Evolutionary conservation across 768 basidiomycete genomes (phyloP).

Genomic region (Pulveroboletus sp.): DNA sequence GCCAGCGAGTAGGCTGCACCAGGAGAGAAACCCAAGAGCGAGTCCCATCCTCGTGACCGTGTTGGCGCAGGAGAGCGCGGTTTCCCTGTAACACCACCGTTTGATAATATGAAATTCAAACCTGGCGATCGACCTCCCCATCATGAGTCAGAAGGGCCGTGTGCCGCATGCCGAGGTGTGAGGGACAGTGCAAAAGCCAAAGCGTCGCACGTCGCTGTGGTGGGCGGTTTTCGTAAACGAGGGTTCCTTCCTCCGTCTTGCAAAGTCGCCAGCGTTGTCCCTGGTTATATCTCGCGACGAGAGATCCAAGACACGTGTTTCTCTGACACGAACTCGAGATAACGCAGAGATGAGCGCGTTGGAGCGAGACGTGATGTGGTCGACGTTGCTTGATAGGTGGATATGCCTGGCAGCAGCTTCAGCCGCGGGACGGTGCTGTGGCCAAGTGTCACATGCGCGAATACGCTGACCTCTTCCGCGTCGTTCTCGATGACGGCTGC

Average conservation of each 20-base stretch:
- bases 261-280: not conserved
- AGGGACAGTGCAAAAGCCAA: not conserved
- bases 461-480: too few relatives aligned
- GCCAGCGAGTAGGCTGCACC: too few relatives aligned
- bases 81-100: not conserved
- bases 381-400: not conserved
- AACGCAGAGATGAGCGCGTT: not conserved
- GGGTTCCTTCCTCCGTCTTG: not conserved
- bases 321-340: not conserved
- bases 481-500: not conserved
- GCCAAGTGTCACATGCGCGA: not conserved
- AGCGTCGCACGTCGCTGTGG: not conserved
- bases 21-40: not conserved
- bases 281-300: not conserved
- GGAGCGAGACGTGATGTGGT: not conserved
- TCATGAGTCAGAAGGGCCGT: not conserved
- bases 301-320: not conserved
- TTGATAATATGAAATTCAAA: conserved; percentile 3
- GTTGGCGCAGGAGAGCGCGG: not conserved
- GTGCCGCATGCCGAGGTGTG: too few relatives aligned
- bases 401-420: not conserved
- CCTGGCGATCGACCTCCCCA: not conserved
- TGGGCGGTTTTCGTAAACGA: not conserved
- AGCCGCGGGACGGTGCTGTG: not conserved
- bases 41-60: not conserved